Conservation (phyloP, 2,329 filamentous ascomycete genomes). For the Decorospora gaudefroyi region DNA sequence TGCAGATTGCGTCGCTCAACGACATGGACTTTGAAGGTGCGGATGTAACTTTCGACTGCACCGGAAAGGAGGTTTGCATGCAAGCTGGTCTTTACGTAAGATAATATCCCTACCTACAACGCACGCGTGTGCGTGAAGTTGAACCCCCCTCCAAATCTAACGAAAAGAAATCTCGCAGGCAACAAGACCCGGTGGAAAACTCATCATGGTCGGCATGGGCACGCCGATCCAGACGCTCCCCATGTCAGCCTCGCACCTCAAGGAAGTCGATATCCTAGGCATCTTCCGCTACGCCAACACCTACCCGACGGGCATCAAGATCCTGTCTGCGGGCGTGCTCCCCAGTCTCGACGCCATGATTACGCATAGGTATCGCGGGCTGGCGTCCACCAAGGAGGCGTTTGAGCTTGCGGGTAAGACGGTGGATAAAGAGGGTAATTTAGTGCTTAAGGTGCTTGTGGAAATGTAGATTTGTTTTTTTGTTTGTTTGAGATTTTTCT, state of each 20-base stretch:
- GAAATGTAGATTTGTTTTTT: constrained; percentile 28
- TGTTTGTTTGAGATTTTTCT: too few relatives aligned
- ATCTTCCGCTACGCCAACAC: constrained; percentile 61
- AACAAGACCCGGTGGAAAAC: constrained; percentile 55
- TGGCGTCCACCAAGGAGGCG: constrained; percentile 56
- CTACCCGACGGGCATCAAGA: constrained; percentile 59
- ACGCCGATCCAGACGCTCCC: constrained; percentile 60
- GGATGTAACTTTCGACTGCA: constrained; percentile 51
- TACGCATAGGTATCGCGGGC: constrained; percentile 56
- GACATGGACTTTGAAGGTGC: constrained; percentile 48
- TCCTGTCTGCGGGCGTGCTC: constrained; percentile 57
- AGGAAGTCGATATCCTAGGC: constrained; percentile 62
- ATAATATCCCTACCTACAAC: background rate
- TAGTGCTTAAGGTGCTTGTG: constrained; percentile 58
- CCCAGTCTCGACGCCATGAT: constrained; percentile 57
- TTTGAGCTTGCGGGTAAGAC: constrained; percentile 58
- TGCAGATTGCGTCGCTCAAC: constrained; percentile 44
- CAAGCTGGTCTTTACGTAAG: constrained; percentile 51
- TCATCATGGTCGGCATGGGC: constrained; percentile 63
- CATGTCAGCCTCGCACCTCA: constrained; percentile 58
- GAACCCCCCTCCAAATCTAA: too few relatives aligned
- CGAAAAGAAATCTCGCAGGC: constrained; percentile 35
- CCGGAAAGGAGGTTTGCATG: constrained; percentile 51
- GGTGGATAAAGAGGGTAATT: constrained; percentile 56
- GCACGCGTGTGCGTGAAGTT: too few relatives aligned